These are phyloP conservation scores for Lolium rigidum DNA, from an alignment of 176 grass and related monocot genomes.

Conservation along the genomic window DNA sequence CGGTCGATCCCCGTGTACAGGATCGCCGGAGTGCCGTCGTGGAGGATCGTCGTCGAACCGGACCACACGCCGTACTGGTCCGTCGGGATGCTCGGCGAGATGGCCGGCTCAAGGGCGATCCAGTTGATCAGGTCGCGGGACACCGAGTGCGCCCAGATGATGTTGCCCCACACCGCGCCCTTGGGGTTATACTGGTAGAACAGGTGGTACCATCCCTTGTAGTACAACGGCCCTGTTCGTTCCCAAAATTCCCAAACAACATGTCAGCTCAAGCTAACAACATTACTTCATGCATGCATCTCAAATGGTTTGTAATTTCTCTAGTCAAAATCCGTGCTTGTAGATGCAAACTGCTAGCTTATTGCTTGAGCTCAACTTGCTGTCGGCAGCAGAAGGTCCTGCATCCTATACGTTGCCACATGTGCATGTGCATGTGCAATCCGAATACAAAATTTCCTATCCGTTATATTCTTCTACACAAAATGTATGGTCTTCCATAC, in stretches of 20 bases:
- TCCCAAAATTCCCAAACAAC: background rate
- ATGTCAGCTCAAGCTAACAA: background rate
- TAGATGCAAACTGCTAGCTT: background rate
- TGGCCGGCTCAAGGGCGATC: slow-evolving; percentile 58
- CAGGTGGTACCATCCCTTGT: slow-evolving; percentile 61
- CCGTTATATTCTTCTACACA: background rate
- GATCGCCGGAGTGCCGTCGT: slow-evolving; percentile 45
- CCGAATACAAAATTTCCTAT: slow-evolving; percentile 15
- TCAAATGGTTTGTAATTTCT: no score
- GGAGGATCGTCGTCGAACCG: slow-evolving; percentile 56
- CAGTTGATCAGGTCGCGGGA: slow-evolving; percentile 68
- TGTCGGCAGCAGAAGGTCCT: background rate
- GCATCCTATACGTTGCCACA: background rate
- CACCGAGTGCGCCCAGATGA: slow-evolving; percentile 61
- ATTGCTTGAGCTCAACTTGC: background rate
- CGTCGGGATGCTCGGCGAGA: slow-evolving; percentile 42
- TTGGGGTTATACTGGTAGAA: slow-evolving; percentile 62
- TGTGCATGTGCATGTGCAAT: slow-evolving; percentile 23
- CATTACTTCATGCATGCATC: background rate
- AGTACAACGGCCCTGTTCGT: slow-evolving; percentile 51
- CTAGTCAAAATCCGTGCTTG: background rate
- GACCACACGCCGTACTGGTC: slow-evolving; percentile 61
- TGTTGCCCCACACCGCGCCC: slow-evolving; percentile 49
- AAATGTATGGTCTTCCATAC: background rate
- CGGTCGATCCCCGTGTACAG: slow-evolving; percentile 57